Conservation (phyloP, 78 protist genomes). For the Dictyostelium discoideum region DNA sequence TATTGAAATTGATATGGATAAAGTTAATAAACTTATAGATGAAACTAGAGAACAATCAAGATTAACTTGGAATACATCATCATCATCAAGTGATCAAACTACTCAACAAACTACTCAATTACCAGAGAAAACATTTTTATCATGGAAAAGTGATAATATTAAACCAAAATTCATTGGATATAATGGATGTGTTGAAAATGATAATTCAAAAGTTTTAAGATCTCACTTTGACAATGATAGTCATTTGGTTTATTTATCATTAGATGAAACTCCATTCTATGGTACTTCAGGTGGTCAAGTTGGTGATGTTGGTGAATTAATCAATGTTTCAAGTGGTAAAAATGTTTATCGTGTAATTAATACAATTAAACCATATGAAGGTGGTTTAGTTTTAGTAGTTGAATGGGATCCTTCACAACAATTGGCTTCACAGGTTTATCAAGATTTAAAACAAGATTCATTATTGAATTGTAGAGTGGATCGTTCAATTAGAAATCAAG, state of each 20-base stretch:
- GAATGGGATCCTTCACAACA: conserved; percentile 35
- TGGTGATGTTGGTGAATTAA: conserved; percentile 65
- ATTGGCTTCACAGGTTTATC: neutral
- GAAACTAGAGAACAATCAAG: conserved; percentile 53
- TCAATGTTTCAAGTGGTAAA: neutral
- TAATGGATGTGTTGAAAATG: neutral
- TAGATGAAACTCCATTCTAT: conserved; percentile 53
- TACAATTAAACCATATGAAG: conserved; percentile 64
- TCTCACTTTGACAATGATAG: conserved; percentile 25
- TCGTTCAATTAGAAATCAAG: conserved; percentile 24
- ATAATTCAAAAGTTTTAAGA: neutral
- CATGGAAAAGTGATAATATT: conserved; percentile 44
- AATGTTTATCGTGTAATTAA: neutral
- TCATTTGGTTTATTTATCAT: conserved; percentile 17
- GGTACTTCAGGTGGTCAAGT: conserved; percentile 79
- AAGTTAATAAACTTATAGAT: conserved; percentile 36
- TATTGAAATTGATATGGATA: conserved; percentile 7
- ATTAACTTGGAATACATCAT: conserved; percentile 32
- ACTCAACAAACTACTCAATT: neutral
- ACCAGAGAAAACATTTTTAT: neutral
- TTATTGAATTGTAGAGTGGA: neutral
- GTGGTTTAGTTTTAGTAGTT: conserved; percentile 5
- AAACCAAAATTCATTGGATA: conserved; percentile 45
- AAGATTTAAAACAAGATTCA: conserved; percentile 3
- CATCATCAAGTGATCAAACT: neutral